Conservation (phyloP, 495 filamentous ascomycete species). For the Talaromyces proteolyticus region DNA sequence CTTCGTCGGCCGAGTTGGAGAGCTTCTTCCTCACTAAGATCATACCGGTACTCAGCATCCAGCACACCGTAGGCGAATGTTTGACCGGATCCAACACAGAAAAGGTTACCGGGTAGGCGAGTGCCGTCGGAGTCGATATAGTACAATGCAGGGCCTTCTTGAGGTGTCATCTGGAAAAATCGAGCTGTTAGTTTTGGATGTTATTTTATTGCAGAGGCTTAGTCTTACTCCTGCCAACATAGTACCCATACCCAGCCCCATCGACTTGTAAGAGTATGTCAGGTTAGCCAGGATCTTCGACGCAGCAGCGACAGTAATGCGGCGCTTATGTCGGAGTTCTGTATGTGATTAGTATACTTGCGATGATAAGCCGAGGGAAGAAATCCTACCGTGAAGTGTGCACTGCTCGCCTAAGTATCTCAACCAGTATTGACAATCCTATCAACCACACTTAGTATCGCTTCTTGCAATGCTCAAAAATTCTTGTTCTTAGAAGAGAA, state of each 20-base stretch:
- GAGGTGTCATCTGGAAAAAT: slow-evolving; percentile 64
- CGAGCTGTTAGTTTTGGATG: slow-evolving; percentile 1
- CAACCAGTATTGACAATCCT: slow-evolving; percentile 99
- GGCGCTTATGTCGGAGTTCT: slow-evolving; percentile 96
- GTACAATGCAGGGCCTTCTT: slow-evolving; percentile 95
- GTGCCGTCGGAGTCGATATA: slow-evolving; percentile 99
- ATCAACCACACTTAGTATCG: too few relatives aligned
- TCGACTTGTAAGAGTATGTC: slow-evolving; percentile 96
- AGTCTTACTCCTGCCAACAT: slow-evolving; percentile 88
- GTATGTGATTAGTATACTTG: background rate
- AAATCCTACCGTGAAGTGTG: slow-evolving; percentile 69
- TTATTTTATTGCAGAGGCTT: background rate
- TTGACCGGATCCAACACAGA: slow-evolving; percentile 97
- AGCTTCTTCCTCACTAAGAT: slow-evolving; percentile 78
- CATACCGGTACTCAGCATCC: slow-evolving; percentile 90
- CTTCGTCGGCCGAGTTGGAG: slow-evolving; percentile 83
- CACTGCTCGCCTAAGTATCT: slow-evolving; percentile 98
- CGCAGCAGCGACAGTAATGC: slow-evolving; percentile 93
- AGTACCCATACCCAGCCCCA: slow-evolving; percentile 96
- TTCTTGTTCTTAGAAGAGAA: slow-evolving; percentile 3
- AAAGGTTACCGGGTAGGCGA: slow-evolving; percentile 84
- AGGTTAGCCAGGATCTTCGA: slow-evolving; percentile 98
- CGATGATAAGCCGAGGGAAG: background rate
- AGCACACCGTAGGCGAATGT: slow-evolving; percentile 98
- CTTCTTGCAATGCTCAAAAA: slow-evolving; percentile 5